phyloP scores from a whole-genome alignment of 1,139 yeast species.

The Magnusiomyces suaveolens region DNA sequence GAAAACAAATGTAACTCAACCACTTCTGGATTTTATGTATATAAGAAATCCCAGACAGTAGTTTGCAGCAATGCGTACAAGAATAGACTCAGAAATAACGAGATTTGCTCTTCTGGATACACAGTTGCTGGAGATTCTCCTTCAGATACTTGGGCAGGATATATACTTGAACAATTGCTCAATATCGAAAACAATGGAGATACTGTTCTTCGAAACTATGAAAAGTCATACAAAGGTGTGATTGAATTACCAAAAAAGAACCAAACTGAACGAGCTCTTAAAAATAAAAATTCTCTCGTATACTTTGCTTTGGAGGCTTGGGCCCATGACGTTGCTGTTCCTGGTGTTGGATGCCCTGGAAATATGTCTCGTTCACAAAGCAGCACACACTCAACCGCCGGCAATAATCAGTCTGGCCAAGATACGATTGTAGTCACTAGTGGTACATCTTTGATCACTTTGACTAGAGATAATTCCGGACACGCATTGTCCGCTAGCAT shows the following conservation, averaged over 20 bases:
- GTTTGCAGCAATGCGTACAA: slow-evolving; percentile 26
- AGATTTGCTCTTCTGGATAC: slow-evolving; percentile 24
- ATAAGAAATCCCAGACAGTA: slow-evolving; percentile 32
- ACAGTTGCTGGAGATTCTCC: slow-evolving; percentile 20
- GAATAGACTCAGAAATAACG: slow-evolving; percentile 20
- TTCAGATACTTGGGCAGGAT: slow-evolving; percentile 23
- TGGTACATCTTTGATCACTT: neutral
- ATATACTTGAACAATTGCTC: slow-evolving; percentile 22
- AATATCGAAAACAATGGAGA: slow-evolving; percentile 26
- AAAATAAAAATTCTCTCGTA: slow-evolving; percentile 22
- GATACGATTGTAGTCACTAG: too few species aligned
- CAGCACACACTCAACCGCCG: too few species aligned
- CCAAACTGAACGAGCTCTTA: slow-evolving; percentile 25
- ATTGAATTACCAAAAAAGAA: slow-evolving; percentile 23
- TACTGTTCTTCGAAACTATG: slow-evolving; percentile 22
- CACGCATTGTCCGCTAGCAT: neutral
- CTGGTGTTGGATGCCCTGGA: slow-evolving; percentile 12
- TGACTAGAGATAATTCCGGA: neutral
- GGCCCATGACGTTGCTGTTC: slow-evolving; percentile 15
- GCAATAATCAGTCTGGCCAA: too few species aligned
- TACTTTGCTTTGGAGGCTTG: slow-evolving; percentile 27
- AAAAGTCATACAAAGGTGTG: slow-evolving; percentile 25
- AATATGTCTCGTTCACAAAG: neutral
- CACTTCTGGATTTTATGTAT: slow-evolving; percentile 32
- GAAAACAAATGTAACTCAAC: slow-evolving; percentile 31